Base-by-base conservation (phyloP, 2,329 filamentous ascomycete genomes). In the Colletotrichum sp. region DNA sequence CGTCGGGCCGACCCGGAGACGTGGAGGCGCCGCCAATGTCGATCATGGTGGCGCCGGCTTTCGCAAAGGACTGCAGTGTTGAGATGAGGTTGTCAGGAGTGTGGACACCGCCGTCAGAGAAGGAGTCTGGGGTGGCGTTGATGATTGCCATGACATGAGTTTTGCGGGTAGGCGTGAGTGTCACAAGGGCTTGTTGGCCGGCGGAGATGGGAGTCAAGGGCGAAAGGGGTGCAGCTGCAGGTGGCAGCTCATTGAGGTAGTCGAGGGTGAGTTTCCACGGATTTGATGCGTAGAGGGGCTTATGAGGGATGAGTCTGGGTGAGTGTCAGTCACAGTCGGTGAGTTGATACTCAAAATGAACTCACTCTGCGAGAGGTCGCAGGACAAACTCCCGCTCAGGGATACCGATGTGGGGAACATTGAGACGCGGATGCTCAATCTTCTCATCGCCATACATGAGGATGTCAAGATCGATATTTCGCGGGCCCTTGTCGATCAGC, bases 11-110 rank as follows among this genome's bases (percentile, higher is more conserved):
- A 26, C 92, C 91, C 0, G 97, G 97, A 1, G 96, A 93, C 18
- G 96, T 98, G 39, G 96, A 98, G 86, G 98, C 96, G 18, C 97
- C 97, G 71, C 97, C 97, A 52, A 99, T 89, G 83, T 99, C 97
- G 79, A 99, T 92, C 78, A 99, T 96, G 15, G 93, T 94, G 16
- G 95, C 95, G 39, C 96, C 96, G 9, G 88, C 87, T 52, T 86
- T 84, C 77, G 98, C 90, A 82, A 95, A 93, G 13, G 85, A 80
- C 66, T 88, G 85, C 18, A 96, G 89, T 2, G 91, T 94, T 15
- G 87, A 82, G 15, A 88, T 85, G 30, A 97, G 88, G 77, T 91
- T 88, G 15, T 85, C 81, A 28, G 87, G 81, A 59, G 86, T 85
- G 83, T 96, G 91, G 10, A 88, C 81, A 10, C 96, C 96, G 69